phyloP scores from a whole-genome alignment of 495 filamentous ascomycete species.

The Cercophora newfieldiana region DNA sequence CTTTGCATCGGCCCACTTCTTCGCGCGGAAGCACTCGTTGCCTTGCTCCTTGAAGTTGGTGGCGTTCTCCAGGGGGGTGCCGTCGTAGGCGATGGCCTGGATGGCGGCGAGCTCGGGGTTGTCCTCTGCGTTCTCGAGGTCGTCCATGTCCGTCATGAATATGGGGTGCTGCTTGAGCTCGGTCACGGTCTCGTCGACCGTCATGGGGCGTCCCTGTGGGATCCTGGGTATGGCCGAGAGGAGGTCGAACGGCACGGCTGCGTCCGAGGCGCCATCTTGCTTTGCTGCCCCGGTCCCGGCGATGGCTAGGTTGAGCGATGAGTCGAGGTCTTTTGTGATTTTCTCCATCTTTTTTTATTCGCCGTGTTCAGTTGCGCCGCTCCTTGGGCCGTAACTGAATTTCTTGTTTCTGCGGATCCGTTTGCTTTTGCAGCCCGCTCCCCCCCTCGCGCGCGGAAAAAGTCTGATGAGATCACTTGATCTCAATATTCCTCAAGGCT shows the following conservation, averaged over 20 bases:
- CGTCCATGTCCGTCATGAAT: slow-evolving; percentile 89
- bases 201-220: slow-evolving; percentile 44
- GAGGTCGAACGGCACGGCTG: slow-evolving; percentile 54
- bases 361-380: neutral
- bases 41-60: slow-evolving; percentile 81
- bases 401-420: neutral
- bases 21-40: slow-evolving; percentile 77
- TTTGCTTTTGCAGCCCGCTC: neutral
- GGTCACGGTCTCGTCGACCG: slow-evolving; percentile 67
- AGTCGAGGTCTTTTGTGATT: slow-evolving; percentile 15
- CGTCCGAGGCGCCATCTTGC: slow-evolving; percentile 25
- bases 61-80: slow-evolving; percentile 77
- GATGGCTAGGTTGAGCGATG: slow-evolving; percentile 10
- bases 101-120: slow-evolving; percentile 83
- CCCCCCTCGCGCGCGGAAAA: neutral
- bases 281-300: neutral
- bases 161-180: slow-evolving; percentile 82
- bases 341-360: slow-evolving; percentile 17
- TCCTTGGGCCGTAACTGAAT: neutral
- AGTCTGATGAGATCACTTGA: neutral
- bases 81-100: slow-evolving; percentile 88
- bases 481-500: neutral
- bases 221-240: slow-evolving; percentile 53
- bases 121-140: slow-evolving; percentile 38
- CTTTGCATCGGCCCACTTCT: slow-evolving; percentile 78